phyloP scores from a whole-genome alignment of 2,329 filamentous ascomycete genomes.

The Domatiomyces catenatus region DNA sequence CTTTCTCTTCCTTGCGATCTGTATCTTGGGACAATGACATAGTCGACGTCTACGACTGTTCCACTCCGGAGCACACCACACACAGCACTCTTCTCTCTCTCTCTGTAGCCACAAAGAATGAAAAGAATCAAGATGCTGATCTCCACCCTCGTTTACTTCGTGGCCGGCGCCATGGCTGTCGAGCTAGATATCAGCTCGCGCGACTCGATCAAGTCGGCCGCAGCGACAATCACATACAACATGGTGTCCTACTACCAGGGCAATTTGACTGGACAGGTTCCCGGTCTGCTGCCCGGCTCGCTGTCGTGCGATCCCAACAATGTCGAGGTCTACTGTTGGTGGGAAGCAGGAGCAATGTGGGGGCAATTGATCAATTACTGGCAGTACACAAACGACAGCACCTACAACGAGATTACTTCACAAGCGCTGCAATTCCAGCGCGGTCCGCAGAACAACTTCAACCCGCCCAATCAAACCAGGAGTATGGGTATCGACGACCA shows the following conservation, averaged over 20 bases:
- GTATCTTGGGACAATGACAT: background rate
- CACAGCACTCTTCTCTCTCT: no score
- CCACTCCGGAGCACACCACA: background rate
- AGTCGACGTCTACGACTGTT: background rate
- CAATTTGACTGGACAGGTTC: conserved; percentile 24
- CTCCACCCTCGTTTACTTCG: background rate
- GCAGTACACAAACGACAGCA: conserved; percentile 28
- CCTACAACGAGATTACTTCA: conserved; percentile 25
- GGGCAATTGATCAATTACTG: conserved; percentile 28
- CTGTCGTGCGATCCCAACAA: conserved; percentile 18
- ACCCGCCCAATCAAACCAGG: conserved; percentile 28
- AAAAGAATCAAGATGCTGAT: background rate
- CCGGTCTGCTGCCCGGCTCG: conserved; percentile 26
- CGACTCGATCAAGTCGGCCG: conserved; percentile 23
- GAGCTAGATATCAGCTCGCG: conserved; percentile 1
- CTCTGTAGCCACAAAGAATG: no score
- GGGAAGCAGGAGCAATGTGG: conserved; percentile 32
- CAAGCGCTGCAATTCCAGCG: conserved; percentile 26
- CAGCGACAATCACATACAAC: conserved; percentile 23
- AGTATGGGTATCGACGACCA: conserved; percentile 42
- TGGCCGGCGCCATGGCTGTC: conserved; percentile 2
- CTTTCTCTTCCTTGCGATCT: background rate
- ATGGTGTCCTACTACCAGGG: conserved; percentile 27
- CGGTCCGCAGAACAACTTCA: conserved; percentile 25
- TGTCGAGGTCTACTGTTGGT: conserved; percentile 25